Evolutionary conservation across 257 asterid genomes (phyloP).

Genomic region (Rubia yunnanensis): DNA sequence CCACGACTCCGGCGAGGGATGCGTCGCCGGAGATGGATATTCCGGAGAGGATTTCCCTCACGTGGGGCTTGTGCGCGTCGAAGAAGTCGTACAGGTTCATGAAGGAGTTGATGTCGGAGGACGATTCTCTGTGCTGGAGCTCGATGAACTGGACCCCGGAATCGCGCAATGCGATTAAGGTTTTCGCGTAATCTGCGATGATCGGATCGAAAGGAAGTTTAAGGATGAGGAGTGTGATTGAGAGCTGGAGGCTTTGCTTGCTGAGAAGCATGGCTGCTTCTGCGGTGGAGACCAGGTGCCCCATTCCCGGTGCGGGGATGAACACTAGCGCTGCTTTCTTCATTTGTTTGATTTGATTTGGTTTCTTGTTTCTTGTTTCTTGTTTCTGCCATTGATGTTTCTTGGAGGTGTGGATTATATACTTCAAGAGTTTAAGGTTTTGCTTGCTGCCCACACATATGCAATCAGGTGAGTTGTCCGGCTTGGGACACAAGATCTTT

Average conservation of each 20-base stretch:
- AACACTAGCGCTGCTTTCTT: conserved; percentile 21
- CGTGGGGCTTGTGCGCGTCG: conserved; percentile 9
- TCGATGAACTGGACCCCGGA: conserved; percentile 5
- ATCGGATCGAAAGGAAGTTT: conserved; percentile 16
- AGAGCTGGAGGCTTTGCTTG: conserved; percentile 7
- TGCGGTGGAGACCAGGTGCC: conserved; percentile 20
- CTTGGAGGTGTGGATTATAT: background rate
- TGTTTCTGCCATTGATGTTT: background rate
- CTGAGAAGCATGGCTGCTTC: conserved; percentile 14
- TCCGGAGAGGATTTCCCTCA: conserved; percentile 6
- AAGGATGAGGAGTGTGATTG: conserved; percentile 13
- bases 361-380: background rate
- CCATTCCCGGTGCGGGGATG: conserved; percentile 23
- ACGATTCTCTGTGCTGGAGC: background rate
- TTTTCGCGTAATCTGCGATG: background rate
- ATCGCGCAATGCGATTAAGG: conserved; percentile 4
- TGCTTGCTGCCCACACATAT: background rate
- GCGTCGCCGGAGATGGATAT: background rate
- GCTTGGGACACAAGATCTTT: background rate
- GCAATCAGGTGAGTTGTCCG: background rate
- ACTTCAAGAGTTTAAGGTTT: background rate
- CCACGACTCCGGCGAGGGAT: conserved; percentile 12
- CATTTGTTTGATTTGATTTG: background rate
- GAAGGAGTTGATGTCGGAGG: background rate
- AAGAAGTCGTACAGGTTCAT: background rate